A percentile compares a stretch with the other conserved stretches of the same genome.
These are phyloP conservation scores for Septoria linicola DNA, from an alignment of 2,329 filamentous ascomycete genomes.

Conservation along the genomic window DNA sequence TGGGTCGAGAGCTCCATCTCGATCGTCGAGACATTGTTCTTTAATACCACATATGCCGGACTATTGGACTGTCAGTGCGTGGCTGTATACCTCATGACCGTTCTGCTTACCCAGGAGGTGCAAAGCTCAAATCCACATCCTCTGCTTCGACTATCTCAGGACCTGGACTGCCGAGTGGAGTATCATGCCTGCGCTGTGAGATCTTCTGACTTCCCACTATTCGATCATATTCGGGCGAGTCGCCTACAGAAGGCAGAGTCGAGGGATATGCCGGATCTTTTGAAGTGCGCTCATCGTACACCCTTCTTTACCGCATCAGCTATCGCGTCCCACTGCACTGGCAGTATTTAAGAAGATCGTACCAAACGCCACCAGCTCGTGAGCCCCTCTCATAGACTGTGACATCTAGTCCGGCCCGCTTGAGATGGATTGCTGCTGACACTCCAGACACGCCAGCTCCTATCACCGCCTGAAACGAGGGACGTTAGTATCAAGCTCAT, in stretches of 20 bases:
- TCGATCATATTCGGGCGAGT: slow-evolving; percentile 32
- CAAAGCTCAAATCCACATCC: slow-evolving; percentile 32
- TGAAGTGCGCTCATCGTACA: slow-evolving; percentile 52
- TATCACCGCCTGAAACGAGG: slow-evolving; percentile 42
- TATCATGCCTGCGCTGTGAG: slow-evolving; percentile 18
- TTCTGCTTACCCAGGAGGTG: slow-evolving; percentile 50
- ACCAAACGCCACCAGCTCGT: slow-evolving; percentile 58
- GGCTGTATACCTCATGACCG: slow-evolving; percentile 24
- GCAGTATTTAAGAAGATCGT: slow-evolving; percentile 13
- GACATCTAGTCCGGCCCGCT: slow-evolving; percentile 48
- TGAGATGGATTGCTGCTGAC: slow-evolving; percentile 49
- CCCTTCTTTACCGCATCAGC: slow-evolving; percentile 38
- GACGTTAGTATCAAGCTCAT: neutral
- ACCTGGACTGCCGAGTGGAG: slow-evolving; percentile 17
- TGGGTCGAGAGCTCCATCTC: slow-evolving; percentile 52
- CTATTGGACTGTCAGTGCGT: neutral
- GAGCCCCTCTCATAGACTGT: slow-evolving; percentile 56
- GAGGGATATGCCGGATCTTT: slow-evolving; percentile 51
- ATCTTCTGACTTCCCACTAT: neutral
- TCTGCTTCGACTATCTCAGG: neutral
- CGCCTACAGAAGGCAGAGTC: slow-evolving; percentile 38
- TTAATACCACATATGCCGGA: slow-evolving; percentile 54
- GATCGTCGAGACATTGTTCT: slow-evolving; percentile 55
- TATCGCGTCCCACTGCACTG: neutral
- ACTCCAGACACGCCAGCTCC: slow-evolving; percentile 56